Base-by-base conservation (phyloP, 2,329 filamentous ascomycete genomes). In the Fusarium nelsonii region DNA sequence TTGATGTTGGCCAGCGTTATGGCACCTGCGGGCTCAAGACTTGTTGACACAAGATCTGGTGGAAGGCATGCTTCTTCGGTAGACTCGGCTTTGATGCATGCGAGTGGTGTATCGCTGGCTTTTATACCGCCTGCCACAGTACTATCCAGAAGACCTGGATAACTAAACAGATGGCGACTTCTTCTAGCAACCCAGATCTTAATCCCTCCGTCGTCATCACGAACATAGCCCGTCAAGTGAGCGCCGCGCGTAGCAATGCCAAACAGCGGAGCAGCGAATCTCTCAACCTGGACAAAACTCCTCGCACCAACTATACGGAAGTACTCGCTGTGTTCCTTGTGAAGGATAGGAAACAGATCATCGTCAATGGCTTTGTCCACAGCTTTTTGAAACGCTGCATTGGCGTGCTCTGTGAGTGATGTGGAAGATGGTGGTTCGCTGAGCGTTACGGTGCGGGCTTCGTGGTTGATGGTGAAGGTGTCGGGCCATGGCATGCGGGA, bases 91-190 rank as follows among this genome's bases (percentile, higher is more conserved):
- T 93, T 82, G 61, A 94, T 83, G 74, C 89, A 91, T 58, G 90
- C 88, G 33, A 89, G 87, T 0, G 91, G 89, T 3, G 79, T 82
- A 75, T 94, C 88, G 2, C 86, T 86, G 0, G 90, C 87, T 56
- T 90, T 87, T 72, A 94, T 88, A 0, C 92, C 92, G 4, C 92
- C 92, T 0, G 92, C 92, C 15, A 94, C 92, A 8, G 91, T 91
- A 73, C 93, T 95, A 75, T 96, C 92, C 57, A 94, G 83, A 84
- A 92, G 89, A 5, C 88, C 87, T 0, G 89, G 89, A 72, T 92
- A 94, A 0, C 91, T 94, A 77, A 90, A 87, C 73, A 94, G 91
- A 11, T 83, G 85, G 49, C 79, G 81, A 46, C 90, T 87, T 16
- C 92, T 83, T 26, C 89, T 82, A 1, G 92, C 90, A 2, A 92